These are phyloP conservation scores for Lachancea mirantina DNA, from an alignment of 805 yeast genomes.

Conservation along the genomic window DNA sequence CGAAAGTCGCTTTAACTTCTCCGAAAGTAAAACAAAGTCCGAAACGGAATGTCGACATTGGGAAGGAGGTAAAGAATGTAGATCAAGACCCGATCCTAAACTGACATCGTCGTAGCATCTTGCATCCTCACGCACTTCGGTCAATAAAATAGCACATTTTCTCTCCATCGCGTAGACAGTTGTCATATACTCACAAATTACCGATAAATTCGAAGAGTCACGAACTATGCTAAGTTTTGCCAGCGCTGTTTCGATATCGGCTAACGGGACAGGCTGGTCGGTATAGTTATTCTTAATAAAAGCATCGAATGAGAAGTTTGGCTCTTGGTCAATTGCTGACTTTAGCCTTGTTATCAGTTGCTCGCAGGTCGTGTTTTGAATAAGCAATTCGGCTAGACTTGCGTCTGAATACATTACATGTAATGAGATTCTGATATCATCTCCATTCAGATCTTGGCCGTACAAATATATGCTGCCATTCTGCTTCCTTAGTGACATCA, in stretches of 20 bases:
- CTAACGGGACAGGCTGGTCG: conserved; percentile 4
- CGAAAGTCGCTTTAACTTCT: conserved; percentile 5
- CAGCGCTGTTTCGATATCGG: not conserved
- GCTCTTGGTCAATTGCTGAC: no score
- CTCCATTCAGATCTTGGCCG: conserved; percentile 1
- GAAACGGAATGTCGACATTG: conserved; percentile 3
- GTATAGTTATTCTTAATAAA: conserved; percentile 9
- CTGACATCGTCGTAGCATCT: not conserved
- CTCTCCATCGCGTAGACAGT: not conserved
- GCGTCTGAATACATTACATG: conserved; percentile 49
- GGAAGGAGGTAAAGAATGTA: conserved; percentile 6
- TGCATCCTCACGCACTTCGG: not conserved
- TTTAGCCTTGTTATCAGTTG: no score
- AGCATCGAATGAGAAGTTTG: conserved; percentile 31
- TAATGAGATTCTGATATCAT: conserved; percentile 30
- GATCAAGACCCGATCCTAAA: conserved; percentile 8
- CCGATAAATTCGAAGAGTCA: no score
- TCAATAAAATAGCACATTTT: conserved; percentile 5
- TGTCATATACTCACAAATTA: no score
- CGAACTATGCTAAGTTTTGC: no score
- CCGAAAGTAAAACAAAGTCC: conserved; percentile 4
- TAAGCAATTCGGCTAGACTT: conserved; percentile 31
- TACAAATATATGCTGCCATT: conserved; percentile 4
- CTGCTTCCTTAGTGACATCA: conserved; percentile 12
- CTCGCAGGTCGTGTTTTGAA: no score